Evolutionary conservation across 2,329 filamentous ascomycete species (phyloP).

Genomic region (Zymoseptoria pseudotritici): DNA sequence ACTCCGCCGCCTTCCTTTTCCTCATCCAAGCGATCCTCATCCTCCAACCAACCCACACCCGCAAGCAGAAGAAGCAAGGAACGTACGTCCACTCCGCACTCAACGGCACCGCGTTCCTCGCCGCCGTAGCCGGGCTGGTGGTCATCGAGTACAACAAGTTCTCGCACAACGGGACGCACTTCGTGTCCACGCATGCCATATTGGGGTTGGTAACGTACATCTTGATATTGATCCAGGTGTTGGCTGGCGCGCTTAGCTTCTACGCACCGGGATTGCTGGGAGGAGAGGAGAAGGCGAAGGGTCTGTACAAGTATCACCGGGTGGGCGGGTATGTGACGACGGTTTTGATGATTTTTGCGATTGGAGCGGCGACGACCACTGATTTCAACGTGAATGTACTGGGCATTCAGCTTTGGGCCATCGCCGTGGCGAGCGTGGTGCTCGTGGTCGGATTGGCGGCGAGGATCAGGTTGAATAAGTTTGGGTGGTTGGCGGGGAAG

Average conservation of each 20-base stretch:
- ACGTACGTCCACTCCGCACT: conserved; percentile 61
- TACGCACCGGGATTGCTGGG: conserved; percentile 68
- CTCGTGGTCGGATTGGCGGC: conserved; percentile 66
- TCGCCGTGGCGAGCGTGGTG: conserved; percentile 58
- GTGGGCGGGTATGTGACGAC: conserved; percentile 67
- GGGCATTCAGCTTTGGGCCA: conserved; percentile 68
- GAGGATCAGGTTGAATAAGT: conserved; percentile 73
- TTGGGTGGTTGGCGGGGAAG: conserved; percentile 50
- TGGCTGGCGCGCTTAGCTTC: conserved; percentile 78
- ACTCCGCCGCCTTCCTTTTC: conserved; percentile 58
- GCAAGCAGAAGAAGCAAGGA: conserved; percentile 61
- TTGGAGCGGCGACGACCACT: conserved; percentile 69
- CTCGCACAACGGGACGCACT: conserved; percentile 58
- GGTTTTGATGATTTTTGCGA: conserved; percentile 63
- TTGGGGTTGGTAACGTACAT: conserved; percentile 72
- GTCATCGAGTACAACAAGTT: conserved; percentile 83
- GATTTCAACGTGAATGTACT: conserved; percentile 62
- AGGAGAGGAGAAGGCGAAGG: conserved; percentile 69
- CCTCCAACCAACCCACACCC: conserved; percentile 78
- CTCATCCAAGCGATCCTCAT: conserved; percentile 74
- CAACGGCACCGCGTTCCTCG: conserved; percentile 56
- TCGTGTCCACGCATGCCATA: conserved; percentile 73
- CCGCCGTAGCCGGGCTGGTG: conserved; percentile 57
- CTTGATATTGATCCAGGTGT: conserved; percentile 62
- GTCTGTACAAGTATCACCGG: conserved; percentile 85